phyloP scores from a whole-genome alignment of 257 asterid species.

The Capsicum chinense region DNA sequence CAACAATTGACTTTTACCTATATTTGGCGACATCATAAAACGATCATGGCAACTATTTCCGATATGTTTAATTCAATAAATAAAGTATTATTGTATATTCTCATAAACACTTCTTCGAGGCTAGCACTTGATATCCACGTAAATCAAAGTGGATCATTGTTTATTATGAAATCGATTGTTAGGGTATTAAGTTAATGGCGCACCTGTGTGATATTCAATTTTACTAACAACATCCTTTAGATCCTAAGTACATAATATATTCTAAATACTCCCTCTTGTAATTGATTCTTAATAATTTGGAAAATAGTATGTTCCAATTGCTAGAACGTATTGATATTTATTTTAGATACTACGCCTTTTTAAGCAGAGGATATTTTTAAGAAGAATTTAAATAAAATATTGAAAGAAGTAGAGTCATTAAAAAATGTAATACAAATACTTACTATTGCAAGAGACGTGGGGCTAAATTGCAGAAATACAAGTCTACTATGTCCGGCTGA shows the following conservation, averaged over 20 bases:
- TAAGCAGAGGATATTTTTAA: not conserved
- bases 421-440: not conserved
- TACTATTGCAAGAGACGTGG: not conserved
- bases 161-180: too few species aligned
- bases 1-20: not conserved
- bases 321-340: not conserved
- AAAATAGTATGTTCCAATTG: not conserved
- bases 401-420: too few species aligned
- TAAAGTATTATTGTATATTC: not conserved
- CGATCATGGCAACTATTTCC: not conserved
- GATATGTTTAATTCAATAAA: not conserved
- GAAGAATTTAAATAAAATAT: not conserved
- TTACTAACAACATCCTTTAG: not conserved
- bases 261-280: not conserved
- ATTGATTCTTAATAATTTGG: not conserved
- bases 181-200: not conserved
- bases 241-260: not conserved
- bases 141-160: not conserved
- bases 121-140: not conserved
- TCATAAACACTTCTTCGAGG: not conserved
- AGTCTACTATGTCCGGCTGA: constrained; percentile 7
- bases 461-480: not conserved
- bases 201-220: not conserved
- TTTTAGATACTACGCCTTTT: not conserved
- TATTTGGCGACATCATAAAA: not conserved